Base-by-base conservation (phyloP, 2,329 filamentous ascomycete genomes). In the Phialemonium atrogriseum region DNA sequence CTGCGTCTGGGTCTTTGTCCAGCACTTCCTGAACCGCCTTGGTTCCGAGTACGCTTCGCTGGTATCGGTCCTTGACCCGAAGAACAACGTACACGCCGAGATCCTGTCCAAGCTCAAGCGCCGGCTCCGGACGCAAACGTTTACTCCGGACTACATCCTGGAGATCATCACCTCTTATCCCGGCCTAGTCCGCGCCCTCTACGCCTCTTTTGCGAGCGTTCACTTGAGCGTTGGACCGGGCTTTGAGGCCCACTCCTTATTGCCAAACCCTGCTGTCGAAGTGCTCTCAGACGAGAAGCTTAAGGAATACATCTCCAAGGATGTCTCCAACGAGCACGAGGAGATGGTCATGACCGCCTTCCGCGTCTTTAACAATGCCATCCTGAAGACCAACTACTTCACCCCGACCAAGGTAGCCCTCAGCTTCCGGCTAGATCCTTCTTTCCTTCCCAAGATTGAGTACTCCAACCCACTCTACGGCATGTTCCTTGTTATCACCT, bases 341-440 rank as follows among this genome's bases (percentile, higher is more conserved):
- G 82, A 89, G 54, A 93, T 95, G 80, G 91, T 98, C 46, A 93
- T 98, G 86, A 86, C 79, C 24, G 86, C 88, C 11, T 96, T 98
- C 75, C 79, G 86, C 34, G 80, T 91, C 40, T 98, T 98, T 77
- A 98, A 98, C 68, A 79, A 76, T 36, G 77, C 84, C 27, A 80
- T 96, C 27, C 70, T 96, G 45, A 98, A 96, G 75, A 98, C 91
- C 47, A 98, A 98, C 68, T 95, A 93, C 69, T 80, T 78, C 55
- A 98, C 91, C 1, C 91, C 91, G 0, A 98, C 91, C 42, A 98
- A 98, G 71, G 89, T 98, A 23, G 91, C 91, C 8, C 73, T 98
- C 46, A 94, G 87, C 65, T 98, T 98, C 77, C 84, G 91, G 33
- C 66, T 98, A 39, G 82, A 95, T 52, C 85, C 87, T 6, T 71